A percentile compares a stretch with the other conserved stretches of the same genome.
phyloP scores from a whole-genome alignment of 495 filamentous ascomycete genomes.

The Jackrogersella multiformis region DNA sequence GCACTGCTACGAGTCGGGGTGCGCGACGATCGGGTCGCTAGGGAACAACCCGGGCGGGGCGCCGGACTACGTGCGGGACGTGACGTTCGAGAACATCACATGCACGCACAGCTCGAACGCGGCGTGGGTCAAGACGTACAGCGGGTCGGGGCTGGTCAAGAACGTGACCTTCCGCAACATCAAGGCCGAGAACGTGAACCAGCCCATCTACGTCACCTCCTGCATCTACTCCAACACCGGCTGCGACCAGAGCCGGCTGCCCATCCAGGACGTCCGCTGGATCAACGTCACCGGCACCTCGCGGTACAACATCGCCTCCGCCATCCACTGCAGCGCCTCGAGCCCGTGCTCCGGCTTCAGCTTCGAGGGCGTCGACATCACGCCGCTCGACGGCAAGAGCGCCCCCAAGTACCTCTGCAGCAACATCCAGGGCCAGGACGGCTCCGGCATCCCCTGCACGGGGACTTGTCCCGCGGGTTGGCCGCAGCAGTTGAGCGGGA shows the following conservation, averaged over 20 bases:
- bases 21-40: constrained; percentile 49
- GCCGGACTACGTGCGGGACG: constrained; percentile 52
- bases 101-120: constrained; percentile 60
- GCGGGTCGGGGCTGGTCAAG: constrained; percentile 55
- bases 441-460: constrained; percentile 50
- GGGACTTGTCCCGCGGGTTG: constrained; percentile 55
- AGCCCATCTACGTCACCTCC: constrained; percentile 65
- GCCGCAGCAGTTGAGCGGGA: constrained; percentile 57
- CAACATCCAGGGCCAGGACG: constrained; percentile 54
- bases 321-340: constrained; percentile 61
- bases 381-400: constrained; percentile 50
- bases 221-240: constrained; percentile 63
- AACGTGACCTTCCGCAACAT: constrained; percentile 65
- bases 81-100: constrained; percentile 54
- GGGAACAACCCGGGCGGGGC: constrained; percentile 47
- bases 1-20: constrained; percentile 54
- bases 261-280: constrained; percentile 62
- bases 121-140: constrained; percentile 66
- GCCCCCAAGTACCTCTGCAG: constrained; percentile 57
- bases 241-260: constrained; percentile 63
- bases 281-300: constrained; percentile 66
- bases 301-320: constrained; percentile 63
- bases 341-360: constrained; percentile 59
- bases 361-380: constrained; percentile 63
- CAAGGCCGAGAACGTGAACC: constrained; percentile 56